A percentile compares a stretch with the other conserved stretches of the same genome.
Evolutionary conservation across 1,284 basidiomycete genomes (phyloP).

Genomic region (Lignosus rhinocerotis): DNA sequence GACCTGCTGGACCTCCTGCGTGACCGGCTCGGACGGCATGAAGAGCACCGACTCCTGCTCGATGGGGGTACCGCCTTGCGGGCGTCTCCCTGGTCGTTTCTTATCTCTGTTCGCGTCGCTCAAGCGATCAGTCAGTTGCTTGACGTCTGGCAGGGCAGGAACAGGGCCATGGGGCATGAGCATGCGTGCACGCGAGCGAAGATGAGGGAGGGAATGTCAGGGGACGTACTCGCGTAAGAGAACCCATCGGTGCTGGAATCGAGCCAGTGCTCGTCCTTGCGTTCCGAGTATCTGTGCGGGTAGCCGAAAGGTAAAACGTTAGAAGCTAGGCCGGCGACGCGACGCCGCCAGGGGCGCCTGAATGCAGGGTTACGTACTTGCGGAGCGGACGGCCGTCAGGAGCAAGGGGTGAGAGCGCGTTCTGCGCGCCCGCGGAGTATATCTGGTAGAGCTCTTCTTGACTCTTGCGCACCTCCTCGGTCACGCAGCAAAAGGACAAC

Average conservation of each 20-base stretch:
- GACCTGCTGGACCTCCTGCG: constrained; percentile 39
- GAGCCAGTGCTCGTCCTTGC: constrained; percentile 61
- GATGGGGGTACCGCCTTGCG: not conserved
- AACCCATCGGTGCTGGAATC: constrained; percentile 55
- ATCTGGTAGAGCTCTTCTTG: constrained; percentile 51
- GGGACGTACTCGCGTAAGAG: constrained; percentile 50
- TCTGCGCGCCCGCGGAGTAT: constrained; percentile 46
- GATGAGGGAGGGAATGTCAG: not conserved
- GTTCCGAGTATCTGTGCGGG: constrained; percentile 34
- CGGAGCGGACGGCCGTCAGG: constrained; percentile 58
- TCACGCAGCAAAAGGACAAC: constrained; percentile 69
- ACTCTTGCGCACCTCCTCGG: constrained; percentile 48
- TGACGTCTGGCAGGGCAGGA: constrained; percentile 9
- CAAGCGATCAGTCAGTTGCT: constrained; percentile 17
- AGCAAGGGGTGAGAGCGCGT: constrained; percentile 58
- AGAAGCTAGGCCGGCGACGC: not conserved
- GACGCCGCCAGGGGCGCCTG: not conserved
- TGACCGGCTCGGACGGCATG: constrained; percentile 34
- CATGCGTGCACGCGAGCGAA: not conserved
- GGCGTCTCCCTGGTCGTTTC: constrained; percentile 10
- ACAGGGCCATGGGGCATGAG: not conserved
- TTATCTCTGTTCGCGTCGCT: constrained; percentile 16
- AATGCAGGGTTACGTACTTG: constrained; percentile 44
- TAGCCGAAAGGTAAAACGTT: not conserved
- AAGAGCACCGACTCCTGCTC: constrained; percentile 18